Percentiles rank a stretch among this genome's conserved stretches.
These are phyloP conservation scores for Urostyla sp. DNA, from an alignment of 73 alveolate species.

Conservation along the genomic window DNA sequence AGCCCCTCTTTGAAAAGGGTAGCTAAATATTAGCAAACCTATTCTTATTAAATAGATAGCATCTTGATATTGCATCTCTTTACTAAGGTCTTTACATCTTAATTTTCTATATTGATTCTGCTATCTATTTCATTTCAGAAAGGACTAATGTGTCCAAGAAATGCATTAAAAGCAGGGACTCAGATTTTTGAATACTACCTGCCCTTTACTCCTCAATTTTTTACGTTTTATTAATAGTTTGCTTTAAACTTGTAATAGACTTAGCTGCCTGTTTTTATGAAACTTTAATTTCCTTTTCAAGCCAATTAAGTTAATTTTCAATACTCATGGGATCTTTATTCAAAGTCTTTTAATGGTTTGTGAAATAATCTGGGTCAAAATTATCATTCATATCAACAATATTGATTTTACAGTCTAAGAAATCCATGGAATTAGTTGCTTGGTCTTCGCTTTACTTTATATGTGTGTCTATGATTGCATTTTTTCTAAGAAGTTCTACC, in stretches of 20 bases:
- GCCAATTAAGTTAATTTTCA: constrained; percentile 16
- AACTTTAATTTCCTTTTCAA: neutral
- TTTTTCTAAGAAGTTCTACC: constrained; percentile 3
- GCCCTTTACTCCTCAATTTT: neutral
- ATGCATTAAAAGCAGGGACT: neutral
- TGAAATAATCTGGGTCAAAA: constrained; percentile 7
- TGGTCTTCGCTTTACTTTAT: neutral
- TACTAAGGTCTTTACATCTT: neutral
- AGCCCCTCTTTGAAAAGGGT: neutral
- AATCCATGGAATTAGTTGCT: constrained; percentile 4
- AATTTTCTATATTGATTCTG: constrained; percentile 13
- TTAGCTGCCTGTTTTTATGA: neutral
- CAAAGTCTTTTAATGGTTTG: neutral
- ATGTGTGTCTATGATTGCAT: constrained; percentile 23
- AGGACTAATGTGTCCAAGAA: neutral
- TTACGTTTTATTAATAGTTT: neutral
- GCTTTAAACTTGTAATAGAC: neutral
- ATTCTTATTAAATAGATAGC: neutral
- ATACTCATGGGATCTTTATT: neutral
- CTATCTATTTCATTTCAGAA: constrained; percentile 11
- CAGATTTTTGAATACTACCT: neutral
- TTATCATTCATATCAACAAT: constrained; percentile 2
- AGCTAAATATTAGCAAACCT: neutral
- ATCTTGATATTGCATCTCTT: neutral
- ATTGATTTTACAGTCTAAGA: neutral